Evolutionary conservation across 73 alveolate genomes (phyloP), one percentile per base, ranked within the genome.

Genomic region (Diophrys sp.): DNA sequence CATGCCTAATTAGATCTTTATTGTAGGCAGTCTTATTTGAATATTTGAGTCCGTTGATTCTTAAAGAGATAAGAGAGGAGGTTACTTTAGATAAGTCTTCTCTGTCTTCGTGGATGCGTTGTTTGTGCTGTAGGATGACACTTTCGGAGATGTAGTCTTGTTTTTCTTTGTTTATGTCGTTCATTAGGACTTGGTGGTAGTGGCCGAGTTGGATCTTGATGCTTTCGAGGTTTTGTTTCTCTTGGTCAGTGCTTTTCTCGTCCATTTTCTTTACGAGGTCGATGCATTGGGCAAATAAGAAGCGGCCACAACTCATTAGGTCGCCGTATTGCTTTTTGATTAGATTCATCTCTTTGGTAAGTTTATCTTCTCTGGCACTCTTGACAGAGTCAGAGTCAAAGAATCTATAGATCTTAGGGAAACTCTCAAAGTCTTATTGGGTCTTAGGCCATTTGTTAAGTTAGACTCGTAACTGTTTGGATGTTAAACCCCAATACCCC

Each of bases 301-400:
- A 89, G 71, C 99, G 88, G 5, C 97, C 97, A 11, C 96, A 91
- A 67, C 93, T 82, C 54, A 95, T 75, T 26, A 95, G 89, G 74
- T 89, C 81, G 70, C 91, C 53, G 73, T 95, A 95, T 90, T 95
- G 91, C 67, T 84, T 91, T 73, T 93, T 95, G 55, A 91, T 85
- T 54, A 77, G 70, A 28, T 91, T 95, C 79, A 81, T 81, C 14
- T 94, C 97, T 71, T 93, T 93, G 73, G 90, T 95, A 62, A 95
- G 53, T 79, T 92, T 95, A 24, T 89, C 86, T 80, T 91, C 98
- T 83, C 97, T 94, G 70, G 90, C 88, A 5, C 93, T 81, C 33
- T 91, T 91, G 25, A 71, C 90, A 67, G 91, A 83, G 73, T 94
- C 97, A 25, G 81, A 82, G 77, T 94, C 95, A 67, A 93, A 77